Conservation (phyloP, 2,329 filamentous ascomycete species). For the Penicillium sp. region DNA sequence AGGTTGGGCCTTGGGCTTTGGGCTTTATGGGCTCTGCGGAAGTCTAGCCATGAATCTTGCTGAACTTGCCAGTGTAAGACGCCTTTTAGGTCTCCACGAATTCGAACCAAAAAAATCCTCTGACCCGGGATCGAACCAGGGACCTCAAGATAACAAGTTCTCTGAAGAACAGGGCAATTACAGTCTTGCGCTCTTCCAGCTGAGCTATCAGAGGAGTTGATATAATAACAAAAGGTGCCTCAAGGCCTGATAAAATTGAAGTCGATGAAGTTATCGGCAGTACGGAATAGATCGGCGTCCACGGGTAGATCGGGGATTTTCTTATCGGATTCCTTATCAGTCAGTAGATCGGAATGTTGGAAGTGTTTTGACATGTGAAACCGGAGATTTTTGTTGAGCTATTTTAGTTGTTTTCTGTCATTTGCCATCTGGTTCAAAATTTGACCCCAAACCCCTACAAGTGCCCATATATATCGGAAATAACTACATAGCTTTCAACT, state of each 20-base stretch:
- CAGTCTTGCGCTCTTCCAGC: conserved; percentile 5
- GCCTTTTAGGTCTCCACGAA: background rate
- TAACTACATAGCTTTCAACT: background rate
- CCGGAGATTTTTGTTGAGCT: background rate
- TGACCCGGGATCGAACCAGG: conserved; percentile 2
- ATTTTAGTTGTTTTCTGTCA: background rate
- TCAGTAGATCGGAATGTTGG: background rate
- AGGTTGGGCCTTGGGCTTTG: too few relatives aligned
- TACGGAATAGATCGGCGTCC: background rate
- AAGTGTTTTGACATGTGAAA: conserved; percentile 2
- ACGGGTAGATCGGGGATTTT: background rate
- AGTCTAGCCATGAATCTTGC: background rate
- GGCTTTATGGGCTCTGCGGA: too few relatives aligned
- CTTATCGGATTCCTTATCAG: background rate
- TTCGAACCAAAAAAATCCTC: background rate
- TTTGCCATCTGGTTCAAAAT: background rate
- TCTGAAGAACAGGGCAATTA: background rate
- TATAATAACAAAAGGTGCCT: fast-evolving
- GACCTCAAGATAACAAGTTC: conserved; percentile 3
- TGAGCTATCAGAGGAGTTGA: conserved; percentile 1
- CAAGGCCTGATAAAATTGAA: background rate
- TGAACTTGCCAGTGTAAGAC: too few relatives aligned
- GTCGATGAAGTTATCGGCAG: background rate
- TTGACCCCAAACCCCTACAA: background rate
- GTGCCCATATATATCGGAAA: background rate